These are phyloP conservation scores for Botrytis elliptica DNA, from an alignment of 2,329 filamentous ascomycete species.

Conservation along the genomic window DNA sequence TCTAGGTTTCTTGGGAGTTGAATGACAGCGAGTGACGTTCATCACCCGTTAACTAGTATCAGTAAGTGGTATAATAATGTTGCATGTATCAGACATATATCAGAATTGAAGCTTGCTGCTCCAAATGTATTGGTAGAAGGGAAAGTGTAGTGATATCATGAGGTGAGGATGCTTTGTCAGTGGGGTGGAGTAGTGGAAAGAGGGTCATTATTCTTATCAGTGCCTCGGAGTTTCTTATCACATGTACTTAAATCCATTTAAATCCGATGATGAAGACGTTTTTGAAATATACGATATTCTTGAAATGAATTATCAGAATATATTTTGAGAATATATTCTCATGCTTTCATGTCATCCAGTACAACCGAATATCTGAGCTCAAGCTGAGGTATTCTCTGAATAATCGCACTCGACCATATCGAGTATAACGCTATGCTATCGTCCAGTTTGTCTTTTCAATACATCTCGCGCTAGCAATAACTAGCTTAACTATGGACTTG, in stretches of 20 bases:
- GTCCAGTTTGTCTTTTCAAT: background rate
- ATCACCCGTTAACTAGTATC: background rate
- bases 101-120: background rate
- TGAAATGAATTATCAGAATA: background rate
- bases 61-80: background rate
- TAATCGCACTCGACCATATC: background rate
- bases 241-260: background rate
- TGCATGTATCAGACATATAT: background rate
- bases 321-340: background rate
- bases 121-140: background rate
- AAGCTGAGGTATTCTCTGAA: background rate
- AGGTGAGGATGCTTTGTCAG: background rate
- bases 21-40: background rate
- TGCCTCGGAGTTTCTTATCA: background rate
- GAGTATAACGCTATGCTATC: background rate
- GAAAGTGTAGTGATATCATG: slow-evolving; percentile 2
- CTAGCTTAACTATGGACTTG: background rate
- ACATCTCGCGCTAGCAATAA: background rate
- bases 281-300: background rate
- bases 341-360: background rate
- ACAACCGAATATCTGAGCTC: background rate
- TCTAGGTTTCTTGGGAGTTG: background rate
- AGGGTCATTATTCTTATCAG: background rate
- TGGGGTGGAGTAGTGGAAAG: background rate
- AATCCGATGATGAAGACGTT: background rate